Base-by-base conservation (phyloP, 116 monocot genomes). In the Phalaenopsis hybrid region DNA sequence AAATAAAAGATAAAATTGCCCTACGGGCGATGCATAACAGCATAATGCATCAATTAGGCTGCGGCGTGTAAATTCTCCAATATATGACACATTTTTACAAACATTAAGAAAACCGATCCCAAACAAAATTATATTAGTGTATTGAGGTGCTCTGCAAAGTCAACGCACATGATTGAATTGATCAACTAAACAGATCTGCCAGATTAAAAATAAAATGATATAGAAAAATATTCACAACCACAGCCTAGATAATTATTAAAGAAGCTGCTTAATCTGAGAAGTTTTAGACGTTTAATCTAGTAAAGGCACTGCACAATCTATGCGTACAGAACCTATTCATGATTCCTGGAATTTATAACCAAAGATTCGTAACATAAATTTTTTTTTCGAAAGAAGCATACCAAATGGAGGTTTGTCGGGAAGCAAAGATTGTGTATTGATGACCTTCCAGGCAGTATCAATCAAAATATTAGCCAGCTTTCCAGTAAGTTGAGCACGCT, bases 381-480 rank as follows among this genome's bases (percentile, higher is more conserved):
- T 11, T 4, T 4, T 10, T 23, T 55, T 41, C 4, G 44, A 46
- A 81, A 69, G 33, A 84, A 31, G 83, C 50, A 73, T 92, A 99
- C 99, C 86, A 68, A 55, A 78, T 55, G 94, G 92, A 91, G 94
- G 91, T 73, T 86, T 80, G 59, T 86, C 79, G 28, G 92, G 89
- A 89, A 99, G 93, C 74, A 95, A 88, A 84, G 88, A 75, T 49
- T 72, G 44, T n/a, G 55, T 79, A 79, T 84, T 90, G 43, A 95
- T 91, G 70, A 87, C 89, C 16, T 31, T 80, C 99, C 94, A 99
- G 5, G 99, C 93, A 80, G 28, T 45, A 87, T 94, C 95, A 88
- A 99, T 84, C 25, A 90, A 80, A 51, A 7, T 17, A 83, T 95
- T 85, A 77, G 88, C 95, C 11, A 77, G 0, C 33, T 88, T 90